Base-by-base conservation (phyloP, 768 basidiomycete genomes). In the Boletus sp. region DNA sequence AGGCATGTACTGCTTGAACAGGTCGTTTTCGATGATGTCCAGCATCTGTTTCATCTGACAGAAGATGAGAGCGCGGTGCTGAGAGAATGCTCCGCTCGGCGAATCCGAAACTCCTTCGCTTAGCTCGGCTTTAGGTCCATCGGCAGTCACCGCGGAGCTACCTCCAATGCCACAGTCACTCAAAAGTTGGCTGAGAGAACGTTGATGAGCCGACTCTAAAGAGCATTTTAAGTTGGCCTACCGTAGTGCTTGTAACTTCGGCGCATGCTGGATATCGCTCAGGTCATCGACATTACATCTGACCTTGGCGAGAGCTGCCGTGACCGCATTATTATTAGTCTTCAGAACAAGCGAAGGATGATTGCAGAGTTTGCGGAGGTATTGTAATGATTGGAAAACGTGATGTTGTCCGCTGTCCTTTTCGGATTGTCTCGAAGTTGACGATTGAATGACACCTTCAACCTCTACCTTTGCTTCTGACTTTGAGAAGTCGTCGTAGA, bases 1-100 rank as follows among this genome's bases (percentile, higher is more conserved):
- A 7, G 96, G 96, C 94, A 99, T 95, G 63, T 89, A 82, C 40
- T 81, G 77, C 64, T 87, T 89, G 82, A 99, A 98, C 8, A 99
- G 78, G 66, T 97, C 92, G 12, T 80, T 87, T 74, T 98, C 95
- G 64, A 99, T 95, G 69, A 98, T 89, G 71, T 99, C 92, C 49
- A 99, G 82, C 97, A 98, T 99, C 71, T 93, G 91, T 72, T 98
- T 97, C 85, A 98, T 92, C 76, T 99, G 97, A 67, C 96, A 98
- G 77, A 99, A 99, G 65, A 99, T 96, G 61, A 99, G 84, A 53
- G 96, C 95, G n/a, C 97, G 92, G 69, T 99, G 97, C 64, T 96
- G 95, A 20, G 96, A 91, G 68, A 94, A 90, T 30, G 78, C 73
- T 2, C 80, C 83, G 41, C 76, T 78, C 0, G 76, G 54, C 4